These are phyloP conservation scores for Russula foetens DNA, from an alignment of 768 basidiomycete genomes.

Conservation along the genomic window DNA sequence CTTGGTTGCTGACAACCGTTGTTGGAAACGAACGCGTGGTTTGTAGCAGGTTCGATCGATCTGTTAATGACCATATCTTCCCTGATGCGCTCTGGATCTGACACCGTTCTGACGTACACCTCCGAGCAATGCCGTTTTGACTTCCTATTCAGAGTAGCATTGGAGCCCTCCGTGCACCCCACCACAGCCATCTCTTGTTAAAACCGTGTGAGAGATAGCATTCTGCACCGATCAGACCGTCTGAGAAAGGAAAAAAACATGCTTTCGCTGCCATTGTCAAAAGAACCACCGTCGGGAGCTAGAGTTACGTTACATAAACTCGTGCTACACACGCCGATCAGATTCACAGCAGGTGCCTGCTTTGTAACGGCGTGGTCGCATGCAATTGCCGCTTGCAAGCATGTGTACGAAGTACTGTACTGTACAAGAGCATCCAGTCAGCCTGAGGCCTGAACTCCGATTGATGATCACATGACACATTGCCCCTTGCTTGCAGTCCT, in stretches of 20 bases:
- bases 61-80: neutral
- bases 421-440: too few species aligned
- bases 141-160: neutral
- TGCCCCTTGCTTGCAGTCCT: too few species aligned
- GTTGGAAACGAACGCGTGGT: neutral
- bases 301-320: neutral
- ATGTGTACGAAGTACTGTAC: too few species aligned
- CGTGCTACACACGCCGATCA: constrained; percentile 9
- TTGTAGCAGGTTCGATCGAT: neutral
- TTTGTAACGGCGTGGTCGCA: neutral
- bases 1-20: constrained; percentile 1
- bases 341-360: neutral
- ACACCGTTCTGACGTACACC: neutral
- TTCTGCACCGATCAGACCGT: too few species aligned
- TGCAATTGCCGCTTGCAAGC: neutral
- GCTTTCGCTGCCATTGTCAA: neutral
- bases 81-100: neutral
- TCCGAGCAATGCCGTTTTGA: neutral
- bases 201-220: too few species aligned
- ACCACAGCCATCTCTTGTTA: neutral
- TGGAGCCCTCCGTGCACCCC: neutral
- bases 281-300: neutral
- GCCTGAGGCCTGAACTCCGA: too few species aligned
- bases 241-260: too few species aligned
- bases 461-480: too few species aligned